Evolutionary conservation across 257 asterid genomes (phyloP).

Genomic region (Lavandula angustifolia): DNA sequence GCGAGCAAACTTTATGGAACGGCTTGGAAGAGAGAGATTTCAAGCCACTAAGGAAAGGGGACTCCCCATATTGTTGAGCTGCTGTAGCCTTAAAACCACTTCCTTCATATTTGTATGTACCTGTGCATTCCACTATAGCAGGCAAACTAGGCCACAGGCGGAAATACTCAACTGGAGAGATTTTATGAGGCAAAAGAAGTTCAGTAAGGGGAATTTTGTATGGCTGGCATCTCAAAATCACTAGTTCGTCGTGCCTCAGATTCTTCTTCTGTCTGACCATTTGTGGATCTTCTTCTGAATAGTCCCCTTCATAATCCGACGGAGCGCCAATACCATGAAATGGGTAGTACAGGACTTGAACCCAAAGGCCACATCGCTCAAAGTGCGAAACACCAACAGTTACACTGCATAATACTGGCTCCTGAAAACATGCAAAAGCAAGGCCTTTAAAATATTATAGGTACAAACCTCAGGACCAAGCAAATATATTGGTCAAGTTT

Average conservation of each 20-base stretch:
- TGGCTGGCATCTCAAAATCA: constrained; percentile 89
- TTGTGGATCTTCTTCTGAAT: constrained; percentile 76
- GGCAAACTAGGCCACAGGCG: constrained; percentile 98
- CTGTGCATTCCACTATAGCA: constrained; percentile 86
- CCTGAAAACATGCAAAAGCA: constrained; percentile 51
- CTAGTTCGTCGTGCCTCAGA: constrained; percentile 68
- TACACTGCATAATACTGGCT: constrained; percentile 82
- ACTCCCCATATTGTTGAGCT: constrained; percentile 97
- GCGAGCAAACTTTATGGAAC: constrained; percentile 94
- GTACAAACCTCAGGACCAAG: not conserved
- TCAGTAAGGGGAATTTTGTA: constrained; percentile 91
- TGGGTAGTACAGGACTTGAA: constrained; percentile 89
- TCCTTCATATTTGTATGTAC: constrained; percentile 88
- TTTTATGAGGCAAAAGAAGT: constrained; percentile 90
- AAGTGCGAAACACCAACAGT: constrained; percentile 92
- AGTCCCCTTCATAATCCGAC: constrained; percentile 67
- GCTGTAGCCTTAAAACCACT: constrained; percentile 98
- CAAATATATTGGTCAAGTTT: not conserved
- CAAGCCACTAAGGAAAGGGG: constrained; percentile 89
- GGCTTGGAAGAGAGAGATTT: constrained; percentile 85
- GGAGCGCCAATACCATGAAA: constrained; percentile 71
- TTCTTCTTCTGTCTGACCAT: constrained; percentile 64
- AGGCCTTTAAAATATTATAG: constrained; percentile 15
- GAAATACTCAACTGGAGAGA: constrained; percentile 93
- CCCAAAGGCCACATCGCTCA: constrained; percentile 81